Evolutionary conservation across 2,329 filamentous ascomycete species (phyloP).

Genomic region (Myriangium duriaei): DNA sequence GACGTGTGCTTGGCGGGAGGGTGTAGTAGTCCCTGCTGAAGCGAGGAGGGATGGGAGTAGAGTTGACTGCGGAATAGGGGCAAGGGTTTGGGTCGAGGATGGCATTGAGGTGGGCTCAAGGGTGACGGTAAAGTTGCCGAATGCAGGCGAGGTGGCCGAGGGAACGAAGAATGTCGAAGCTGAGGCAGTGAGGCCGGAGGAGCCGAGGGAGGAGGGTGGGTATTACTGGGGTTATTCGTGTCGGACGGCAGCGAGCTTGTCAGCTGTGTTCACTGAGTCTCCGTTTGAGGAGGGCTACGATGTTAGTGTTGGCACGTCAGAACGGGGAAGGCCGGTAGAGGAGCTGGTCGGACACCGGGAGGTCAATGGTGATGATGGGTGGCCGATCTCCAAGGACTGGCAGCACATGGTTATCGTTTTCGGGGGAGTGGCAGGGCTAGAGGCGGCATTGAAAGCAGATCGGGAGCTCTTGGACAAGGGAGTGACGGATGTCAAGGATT

Average conservation of each 20-base stretch:
- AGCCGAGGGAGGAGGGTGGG: slow-evolving; percentile 60
- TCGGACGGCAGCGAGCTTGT: slow-evolving; percentile 53
- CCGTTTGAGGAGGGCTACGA: slow-evolving; percentile 69
- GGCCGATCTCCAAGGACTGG: slow-evolving; percentile 22
- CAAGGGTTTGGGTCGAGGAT: slow-evolving; percentile 41
- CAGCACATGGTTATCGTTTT: slow-evolving; percentile 68
- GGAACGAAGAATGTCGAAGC: slow-evolving; percentile 25
- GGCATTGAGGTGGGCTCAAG: slow-evolving; percentile 58
- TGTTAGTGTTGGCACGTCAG: slow-evolving; percentile 69
- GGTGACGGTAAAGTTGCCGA: slow-evolving; percentile 56
- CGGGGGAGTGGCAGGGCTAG: slow-evolving; percentile 67
- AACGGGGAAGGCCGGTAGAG: slow-evolving; percentile 44
- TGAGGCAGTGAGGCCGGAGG: slow-evolving; percentile 52
- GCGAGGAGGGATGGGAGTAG: slow-evolving; percentile 21
- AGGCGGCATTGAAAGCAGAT: slow-evolving; percentile 57
- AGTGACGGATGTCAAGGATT: slow-evolving; percentile 50
- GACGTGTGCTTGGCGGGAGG: slow-evolving; percentile 70
- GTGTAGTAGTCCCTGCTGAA: slow-evolving; percentile 44
- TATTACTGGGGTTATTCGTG: slow-evolving; percentile 82
- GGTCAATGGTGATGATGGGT: slow-evolving; percentile 34
- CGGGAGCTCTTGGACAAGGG: slow-evolving; percentile 47
- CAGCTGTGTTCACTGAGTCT: slow-evolving; percentile 64
- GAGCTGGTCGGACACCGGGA: slow-evolving; percentile 12
- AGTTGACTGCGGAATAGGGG: slow-evolving; percentile 39
- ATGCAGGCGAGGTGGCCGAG: slow-evolving; percentile 25